Evolutionary conservation across 331 rosid genomes (phyloP).

Genomic region (Malus hybrid): DNA sequence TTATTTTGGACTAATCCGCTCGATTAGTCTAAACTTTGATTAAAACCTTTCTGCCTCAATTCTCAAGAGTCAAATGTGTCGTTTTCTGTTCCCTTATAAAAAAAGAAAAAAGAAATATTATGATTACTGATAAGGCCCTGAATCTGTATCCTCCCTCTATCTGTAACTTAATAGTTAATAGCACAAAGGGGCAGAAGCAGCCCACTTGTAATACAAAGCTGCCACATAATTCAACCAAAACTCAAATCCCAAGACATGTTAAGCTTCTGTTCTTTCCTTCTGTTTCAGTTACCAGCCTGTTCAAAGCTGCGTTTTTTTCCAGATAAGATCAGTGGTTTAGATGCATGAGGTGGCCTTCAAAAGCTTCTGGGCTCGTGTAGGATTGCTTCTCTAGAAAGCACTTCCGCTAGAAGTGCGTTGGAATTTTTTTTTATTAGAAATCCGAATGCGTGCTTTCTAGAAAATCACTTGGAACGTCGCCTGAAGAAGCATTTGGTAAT

Average conservation of each 20-base stretch:
- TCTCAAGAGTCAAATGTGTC: no score
- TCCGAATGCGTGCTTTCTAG: not conserved
- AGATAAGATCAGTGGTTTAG: constrained; percentile 3
- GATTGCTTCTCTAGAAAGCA: not conserved
- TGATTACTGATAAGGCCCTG: not conserved
- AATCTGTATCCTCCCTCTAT: not conserved
- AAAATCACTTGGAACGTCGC: not conserved
- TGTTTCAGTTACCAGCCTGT: not conserved
- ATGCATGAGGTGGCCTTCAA: not conserved
- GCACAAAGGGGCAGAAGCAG: constrained; percentile 5
- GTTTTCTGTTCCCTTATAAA: no score
- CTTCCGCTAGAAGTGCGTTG: not conserved
- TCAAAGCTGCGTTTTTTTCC: not conserved
- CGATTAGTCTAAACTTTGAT: not conserved
- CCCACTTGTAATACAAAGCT: not conserved
- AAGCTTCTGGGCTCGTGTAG: not conserved
- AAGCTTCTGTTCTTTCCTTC: not conserved
- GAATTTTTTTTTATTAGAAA: not conserved
- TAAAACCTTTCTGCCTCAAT: not conserved
- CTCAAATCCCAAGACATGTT: not conserved
- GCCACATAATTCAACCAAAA: constrained; percentile 9
- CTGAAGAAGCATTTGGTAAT: not conserved
- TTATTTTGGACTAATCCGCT: not conserved
- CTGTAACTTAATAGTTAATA: not conserved
- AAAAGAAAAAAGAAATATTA: no score